These are phyloP conservation scores for Juncus inflexus DNA, from an alignment of 176 grass and related monocot species.

Conservation along the genomic window DNA sequence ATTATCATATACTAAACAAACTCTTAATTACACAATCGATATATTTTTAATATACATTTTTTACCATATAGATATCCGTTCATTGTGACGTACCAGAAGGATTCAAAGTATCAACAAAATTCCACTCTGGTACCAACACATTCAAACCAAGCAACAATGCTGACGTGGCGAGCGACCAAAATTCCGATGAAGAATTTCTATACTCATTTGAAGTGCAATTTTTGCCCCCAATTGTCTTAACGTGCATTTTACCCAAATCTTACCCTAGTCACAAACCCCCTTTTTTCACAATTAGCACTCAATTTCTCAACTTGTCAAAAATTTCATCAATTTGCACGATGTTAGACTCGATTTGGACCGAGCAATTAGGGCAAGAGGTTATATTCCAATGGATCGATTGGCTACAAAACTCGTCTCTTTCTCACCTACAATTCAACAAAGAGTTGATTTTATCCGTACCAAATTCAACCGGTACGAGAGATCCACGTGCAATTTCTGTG, in stretches of 20 bases:
- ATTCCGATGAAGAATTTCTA: conserved; percentile 27
- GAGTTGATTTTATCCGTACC: conserved; percentile 33
- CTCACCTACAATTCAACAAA: conserved; percentile 39
- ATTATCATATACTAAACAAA: too few species aligned
- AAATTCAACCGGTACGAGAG: conserved; percentile 19
- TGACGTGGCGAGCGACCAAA: conserved; percentile 10
- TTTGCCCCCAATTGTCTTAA: conserved; percentile 47
- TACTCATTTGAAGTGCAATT: conserved; percentile 40
- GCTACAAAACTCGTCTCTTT: conserved; percentile 41
- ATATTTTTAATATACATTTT: background rate
- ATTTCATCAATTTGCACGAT: conserved; percentile 39
- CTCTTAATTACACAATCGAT: too few species aligned
- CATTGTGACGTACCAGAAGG: conserved; percentile 33
- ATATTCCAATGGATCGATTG: conserved; percentile 52
- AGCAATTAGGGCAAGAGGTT: conserved; percentile 50
- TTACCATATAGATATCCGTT: conserved; percentile 34
- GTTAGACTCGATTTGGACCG: conserved; percentile 48
- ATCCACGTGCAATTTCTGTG: conserved; percentile 40
- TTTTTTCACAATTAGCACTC: conserved; percentile 43
- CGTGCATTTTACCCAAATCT: conserved; percentile 42
- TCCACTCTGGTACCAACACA: conserved; percentile 27
- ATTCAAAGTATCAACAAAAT: conserved; percentile 34
- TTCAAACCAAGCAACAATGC: conserved; percentile 26
- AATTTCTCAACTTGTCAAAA: conserved; percentile 41
- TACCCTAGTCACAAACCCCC: conserved; percentile 52